Evolutionary conservation across 163 green algal species (phyloP), one percentile per base, ranked within the genome.

Genomic region (Chlamydomonas reinhardtii): DNA sequence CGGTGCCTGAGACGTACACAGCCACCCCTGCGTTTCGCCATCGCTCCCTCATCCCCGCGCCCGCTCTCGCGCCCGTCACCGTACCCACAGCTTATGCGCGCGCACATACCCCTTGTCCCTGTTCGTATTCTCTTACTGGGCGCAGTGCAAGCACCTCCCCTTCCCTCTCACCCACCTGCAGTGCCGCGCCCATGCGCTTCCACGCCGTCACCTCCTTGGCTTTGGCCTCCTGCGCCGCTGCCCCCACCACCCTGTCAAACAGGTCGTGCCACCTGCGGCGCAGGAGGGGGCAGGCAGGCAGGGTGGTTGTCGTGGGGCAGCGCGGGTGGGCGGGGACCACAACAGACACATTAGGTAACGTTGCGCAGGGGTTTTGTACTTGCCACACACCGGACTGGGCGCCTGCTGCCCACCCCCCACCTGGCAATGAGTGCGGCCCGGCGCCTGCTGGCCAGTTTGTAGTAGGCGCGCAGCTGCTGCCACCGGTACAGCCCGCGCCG

Each of bases 181-280:
- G 43, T 31, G 48, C 78, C 25, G 66, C 66, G 14, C 48, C 48
- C 48, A 76, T 16, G 19, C 78, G 66, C 78, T 35, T 20, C 78
- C 78, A 85, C n/a, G 78, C 78, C 8, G 32, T 4, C 43, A 59
- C 72, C 65, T 85, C 78, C 78, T 85, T 85, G 43, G 48, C 39
- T 1, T 56, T 59, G 4, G 66, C 78, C 48, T 29, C 24, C 8
- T 19, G 31, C 3, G 43, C 65, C 2, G 62, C 78, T 6, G 39
- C 66, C 22, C 66, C 78, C 43, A 76, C 24, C 12, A 70, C 31
- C 37, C 29, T 31, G 48, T 76, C 78, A 37, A 85, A 76, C 25
- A 85, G 24, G 31, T 76, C 66, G 78, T 76, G 66, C 78, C 78
- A 85, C 78, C 78, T 85, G 77, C 65, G 35, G 32, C 14, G 32